Evolutionary conservation across 2,329 filamentous ascomycete species (phyloP).

Genomic region (Microascus cirrosus): DNA sequence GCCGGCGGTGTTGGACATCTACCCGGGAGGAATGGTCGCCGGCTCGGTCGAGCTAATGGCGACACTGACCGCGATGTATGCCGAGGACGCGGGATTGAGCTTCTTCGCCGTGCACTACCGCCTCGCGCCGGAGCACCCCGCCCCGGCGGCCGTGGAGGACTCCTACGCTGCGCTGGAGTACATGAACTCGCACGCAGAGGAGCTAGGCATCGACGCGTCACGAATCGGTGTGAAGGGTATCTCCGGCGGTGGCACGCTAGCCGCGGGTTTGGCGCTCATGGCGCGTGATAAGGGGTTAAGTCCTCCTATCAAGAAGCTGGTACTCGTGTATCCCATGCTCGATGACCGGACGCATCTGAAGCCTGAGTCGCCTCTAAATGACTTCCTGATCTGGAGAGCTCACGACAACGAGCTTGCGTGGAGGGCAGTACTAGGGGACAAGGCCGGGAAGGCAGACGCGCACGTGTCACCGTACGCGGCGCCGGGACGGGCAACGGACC

Average conservation of each 20-base stretch:
- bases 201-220: slow-evolving; percentile 10
- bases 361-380: background rate
- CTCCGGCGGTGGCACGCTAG: slow-evolving; percentile 11
- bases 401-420: slow-evolving; percentile 12
- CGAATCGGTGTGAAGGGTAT: slow-evolving; percentile 13
- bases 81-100: slow-evolving; percentile 17
- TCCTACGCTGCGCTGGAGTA: slow-evolving; percentile 17
- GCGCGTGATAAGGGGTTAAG: slow-evolving; percentile 13
- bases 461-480: slow-evolving; percentile 10
- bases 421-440: slow-evolving; percentile 10
- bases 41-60: slow-evolving; percentile 16
- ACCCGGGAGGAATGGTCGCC: slow-evolving; percentile 28
- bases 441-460: slow-evolving; percentile 8
- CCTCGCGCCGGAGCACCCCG: slow-evolving; percentile 27
- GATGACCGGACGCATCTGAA: slow-evolving; percentile 15
- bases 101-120: slow-evolving; percentile 28
- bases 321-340: slow-evolving; percentile 21
- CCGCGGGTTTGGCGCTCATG: slow-evolving; percentile 24
- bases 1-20: slow-evolving; percentile 22
- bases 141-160: slow-evolving; percentile 23
- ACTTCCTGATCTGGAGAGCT: slow-evolving; percentile 9
- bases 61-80: slow-evolving; percentile 14
- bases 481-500: slow-evolving; percentile 12
- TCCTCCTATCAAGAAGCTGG: slow-evolving; percentile 16
- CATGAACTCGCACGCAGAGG: slow-evolving; percentile 11